Base-by-base conservation (phyloP, 2,329 filamentous ascomycete genomes). In the Exophiala dermatitidis region DNA sequence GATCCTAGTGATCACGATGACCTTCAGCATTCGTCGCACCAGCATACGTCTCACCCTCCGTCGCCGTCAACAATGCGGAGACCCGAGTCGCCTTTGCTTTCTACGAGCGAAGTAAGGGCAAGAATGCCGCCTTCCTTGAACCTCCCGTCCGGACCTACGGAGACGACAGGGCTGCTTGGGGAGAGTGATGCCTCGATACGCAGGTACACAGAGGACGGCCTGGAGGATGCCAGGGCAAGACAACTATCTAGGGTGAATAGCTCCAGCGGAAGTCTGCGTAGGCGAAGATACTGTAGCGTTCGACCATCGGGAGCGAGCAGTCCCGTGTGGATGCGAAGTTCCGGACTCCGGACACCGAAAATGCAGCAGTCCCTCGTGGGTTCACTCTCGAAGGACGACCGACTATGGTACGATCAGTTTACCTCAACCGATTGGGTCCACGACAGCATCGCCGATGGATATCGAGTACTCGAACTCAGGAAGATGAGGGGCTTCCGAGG, bases 321-420 rank as follows among this genome's bases (percentile, higher is more conserved):
- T 42, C 55, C 59, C 4, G 45, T 50, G 12, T 61, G 57, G 57
- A 54, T 32, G 42, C 44, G 57, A 31, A 58, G 43, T 32, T 59
- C 59, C 1, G 61, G 54, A 7, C 48, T 63, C 7, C 50, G 61
- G 7, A 63, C 61, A 6, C 61, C 61, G 5, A 62, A 57, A 48
- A 33, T 62, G n/a, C 46, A 53, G 5, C 57, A 60, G 43, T 58
- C 60, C 3, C 50, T 71, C 50, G 86, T 84, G 64, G 73, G 77
- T 33, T 84, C 82, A 3, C 71, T 86, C 6, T 84, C 82, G 62
- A 75, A 84, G 47, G 88, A 96, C 65, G 90, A 97, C 62, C 84
- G 93, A 56, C 86, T 94, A 6, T 97, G 93, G 93, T 97, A 97
- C 71, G 93, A 98, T 74, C 93, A 98, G 71, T 95, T 95, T 66